Conservation (phyloP, 805 yeast species). For the Teunomyces barrocoloradensis region DNA sequence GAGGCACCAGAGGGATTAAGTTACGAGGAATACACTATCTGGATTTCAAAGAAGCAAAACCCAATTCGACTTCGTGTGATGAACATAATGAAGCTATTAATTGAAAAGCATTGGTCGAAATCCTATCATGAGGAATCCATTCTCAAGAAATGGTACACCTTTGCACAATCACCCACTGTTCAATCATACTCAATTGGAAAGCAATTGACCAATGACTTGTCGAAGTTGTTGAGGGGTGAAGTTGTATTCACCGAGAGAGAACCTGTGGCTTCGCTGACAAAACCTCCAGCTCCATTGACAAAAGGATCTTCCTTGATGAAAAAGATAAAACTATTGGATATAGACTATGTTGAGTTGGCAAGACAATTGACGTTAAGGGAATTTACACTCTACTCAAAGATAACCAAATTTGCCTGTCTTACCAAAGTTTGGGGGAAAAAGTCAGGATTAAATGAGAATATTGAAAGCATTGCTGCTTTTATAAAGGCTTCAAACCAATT, state of each 20-base stretch:
- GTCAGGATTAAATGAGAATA: slow-evolving; percentile 50
- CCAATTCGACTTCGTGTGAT: slow-evolving; percentile 68
- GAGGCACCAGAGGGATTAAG: slow-evolving; percentile 87
- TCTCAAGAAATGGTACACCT: slow-evolving; percentile 32
- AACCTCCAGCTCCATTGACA: slow-evolving; percentile 41
- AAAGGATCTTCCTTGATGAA: slow-evolving; percentile 32
- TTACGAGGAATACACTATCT: slow-evolving; percentile 72
- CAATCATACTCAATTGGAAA: slow-evolving; percentile 28
- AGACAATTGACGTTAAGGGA: slow-evolving; percentile 82
- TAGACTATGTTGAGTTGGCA: slow-evolving; percentile 75
- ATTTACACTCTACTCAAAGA: slow-evolving; percentile 62
- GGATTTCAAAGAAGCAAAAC: slow-evolving; percentile 69
- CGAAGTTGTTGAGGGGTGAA: slow-evolving; percentile 30
- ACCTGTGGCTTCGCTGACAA: slow-evolving; percentile 25
- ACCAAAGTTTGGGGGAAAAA: slow-evolving; percentile 74
- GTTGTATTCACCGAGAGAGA: slow-evolving; percentile 23
- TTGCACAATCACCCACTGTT: slow-evolving; percentile 19
- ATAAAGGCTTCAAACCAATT: slow-evolving; percentile 74
- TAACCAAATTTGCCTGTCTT: slow-evolving; percentile 70
- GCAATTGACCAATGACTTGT: slow-evolving; percentile 22
- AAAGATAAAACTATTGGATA: slow-evolving; percentile 54
- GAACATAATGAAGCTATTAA: slow-evolving; percentile 61
- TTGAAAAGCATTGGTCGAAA: slow-evolving; percentile 69
- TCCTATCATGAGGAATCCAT: slow-evolving; percentile 51
- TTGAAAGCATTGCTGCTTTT: slow-evolving; percentile 51